Conservation (phyloP, 2,329 filamentous ascomycete genomes). For the Hymenoscyphus albidus region DNA sequence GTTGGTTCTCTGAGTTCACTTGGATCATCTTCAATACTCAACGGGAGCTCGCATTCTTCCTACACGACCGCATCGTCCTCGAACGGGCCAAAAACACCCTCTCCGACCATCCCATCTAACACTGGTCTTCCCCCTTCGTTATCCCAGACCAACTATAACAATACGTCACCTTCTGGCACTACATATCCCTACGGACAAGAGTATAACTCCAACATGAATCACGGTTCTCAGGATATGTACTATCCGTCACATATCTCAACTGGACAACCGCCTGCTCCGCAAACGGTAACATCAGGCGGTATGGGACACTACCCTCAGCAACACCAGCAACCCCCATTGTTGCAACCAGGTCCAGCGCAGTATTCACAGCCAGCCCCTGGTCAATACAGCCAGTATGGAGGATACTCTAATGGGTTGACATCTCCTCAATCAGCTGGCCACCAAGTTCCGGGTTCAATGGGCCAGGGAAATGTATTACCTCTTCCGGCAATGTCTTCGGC, state of each 20-base stretch:
- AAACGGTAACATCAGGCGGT: conserved; percentile 69
- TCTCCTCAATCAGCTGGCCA: conserved; percentile 71
- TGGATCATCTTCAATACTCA: conserved; percentile 52
- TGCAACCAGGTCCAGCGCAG: conserved; percentile 67
- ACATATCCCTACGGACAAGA: conserved; percentile 40
- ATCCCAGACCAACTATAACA: conserved; percentile 35
- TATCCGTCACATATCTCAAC: conserved; percentile 76
- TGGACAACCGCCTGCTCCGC: conserved; percentile 69
- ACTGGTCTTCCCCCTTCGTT: conserved; percentile 41
- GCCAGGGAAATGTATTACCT: conserved; percentile 64
- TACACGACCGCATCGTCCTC: conserved; percentile 50
- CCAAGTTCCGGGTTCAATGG: conserved; percentile 67
- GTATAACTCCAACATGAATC: conserved; percentile 66
- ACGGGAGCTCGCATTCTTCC: conserved; percentile 52
- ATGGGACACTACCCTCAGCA: conserved; percentile 77
- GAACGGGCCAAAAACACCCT: conserved; percentile 72
- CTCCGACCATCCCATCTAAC: conserved; percentile 59
- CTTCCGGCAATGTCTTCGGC: conserved; percentile 52
- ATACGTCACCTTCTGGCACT: conserved; percentile 36
- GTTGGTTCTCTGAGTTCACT: conserved; percentile 64
- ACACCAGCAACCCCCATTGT: conserved; percentile 68
- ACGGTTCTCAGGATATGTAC: conserved; percentile 78
- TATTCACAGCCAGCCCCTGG: conserved; percentile 55
- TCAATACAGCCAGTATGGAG: conserved; percentile 64
- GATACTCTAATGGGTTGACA: conserved; percentile 71